Base-by-base conservation (phyloP, 2,329 filamentous ascomycete genomes). In the Diaporthe destruens region DNA sequence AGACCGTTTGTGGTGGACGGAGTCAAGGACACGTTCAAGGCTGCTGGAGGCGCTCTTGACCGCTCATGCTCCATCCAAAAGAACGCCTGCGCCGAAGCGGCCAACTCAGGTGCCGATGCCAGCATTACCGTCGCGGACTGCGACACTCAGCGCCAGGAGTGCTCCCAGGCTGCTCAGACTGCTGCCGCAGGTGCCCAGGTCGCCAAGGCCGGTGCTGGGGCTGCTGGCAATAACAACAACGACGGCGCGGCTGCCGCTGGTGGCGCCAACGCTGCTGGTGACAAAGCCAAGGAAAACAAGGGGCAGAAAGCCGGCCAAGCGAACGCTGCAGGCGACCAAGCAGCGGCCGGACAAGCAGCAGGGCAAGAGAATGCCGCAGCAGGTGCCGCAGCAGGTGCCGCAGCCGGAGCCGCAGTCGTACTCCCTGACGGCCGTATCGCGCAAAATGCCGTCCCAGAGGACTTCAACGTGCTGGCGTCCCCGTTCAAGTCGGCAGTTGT, bases 401-500 rank as follows among this genome's bases (percentile, higher is more conserved):
- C 67, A 8, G 67, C 67, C 7, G 67, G 29, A 3, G 53, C 42
- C 29, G 39, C 51, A 25, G 53, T 71, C 23, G 76, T 77, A 29
- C 59, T 76, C 14, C 76, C 75, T 6, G 75, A 76, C 34, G 75
- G 76, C 6, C 75, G 75, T 29, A 76, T 76, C 72, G 69, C 67
- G 34, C 69, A 74, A n/a, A 73, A 73, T 34, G 75, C 74, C 0
- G 73, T 72, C 0, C 44, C 73, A 18, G 72, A 72, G 42, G 74
- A 71, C 59, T 78, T 78, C 75, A 77, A 77, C 56, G 75, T 77
- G 6, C 56, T 76, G 1, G 75, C 57, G 25, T 75, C 72, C 25
- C 72, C 73, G 6, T 78, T 77, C 73, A 78, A 78, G 71, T 76
- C 75, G 32, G 77, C 75, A n/a, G 76, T 76, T 20, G 76, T 78